Evolutionary conservation across 2,329 filamentous ascomycete genomes (phyloP).

Genomic region (Teratosphaeriaceae sp.): DNA sequence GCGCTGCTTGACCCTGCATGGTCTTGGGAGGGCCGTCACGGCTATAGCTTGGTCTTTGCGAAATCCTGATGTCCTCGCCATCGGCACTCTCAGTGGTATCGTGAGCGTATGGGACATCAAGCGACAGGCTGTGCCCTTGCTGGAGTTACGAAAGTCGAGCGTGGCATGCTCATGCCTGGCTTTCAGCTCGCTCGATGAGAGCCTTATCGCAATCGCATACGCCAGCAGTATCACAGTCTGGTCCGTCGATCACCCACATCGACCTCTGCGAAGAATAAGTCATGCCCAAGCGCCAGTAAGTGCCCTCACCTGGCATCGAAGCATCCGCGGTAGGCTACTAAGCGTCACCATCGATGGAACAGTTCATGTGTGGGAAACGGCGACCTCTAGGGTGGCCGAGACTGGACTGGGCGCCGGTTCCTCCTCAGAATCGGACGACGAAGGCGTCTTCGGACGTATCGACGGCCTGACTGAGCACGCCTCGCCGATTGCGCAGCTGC

Average conservation of each 20-base stretch:
- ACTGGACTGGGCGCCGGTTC: too few species aligned
- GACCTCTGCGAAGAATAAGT: not conserved
- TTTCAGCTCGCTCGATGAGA: not conserved
- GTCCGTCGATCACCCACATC: not conserved
- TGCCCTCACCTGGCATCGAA: slow-evolving; percentile 9
- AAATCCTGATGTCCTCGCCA: slow-evolving; percentile 7
- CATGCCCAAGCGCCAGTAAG: not conserved
- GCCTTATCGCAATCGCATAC: not conserved
- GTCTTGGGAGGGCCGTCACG: slow-evolving; percentile 10
- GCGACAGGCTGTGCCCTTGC: not conserved
- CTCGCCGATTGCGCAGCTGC: slow-evolving; percentile 9
- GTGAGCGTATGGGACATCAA: slow-evolving; percentile 8
- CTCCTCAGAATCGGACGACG: slow-evolving; percentile 14
- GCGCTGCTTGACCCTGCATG: slow-evolving; percentile 1
- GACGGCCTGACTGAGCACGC: slow-evolving; percentile 8
- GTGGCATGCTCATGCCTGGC: not conserved
- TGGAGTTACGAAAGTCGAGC: not conserved
- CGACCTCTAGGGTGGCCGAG: not conserved
- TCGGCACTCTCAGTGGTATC: slow-evolving; percentile 12
- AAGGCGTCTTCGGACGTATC: slow-evolving; percentile 15
- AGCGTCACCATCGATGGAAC: slow-evolving; percentile 1
- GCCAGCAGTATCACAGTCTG: not conserved
- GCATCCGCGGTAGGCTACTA: slow-evolving; percentile 6
- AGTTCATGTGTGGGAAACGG: slow-evolving; percentile 10
- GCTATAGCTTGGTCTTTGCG: slow-evolving; percentile 9